Base-by-base conservation (phyloP, 176 grass and related monocot species). In the Zea luxurians region DNA sequence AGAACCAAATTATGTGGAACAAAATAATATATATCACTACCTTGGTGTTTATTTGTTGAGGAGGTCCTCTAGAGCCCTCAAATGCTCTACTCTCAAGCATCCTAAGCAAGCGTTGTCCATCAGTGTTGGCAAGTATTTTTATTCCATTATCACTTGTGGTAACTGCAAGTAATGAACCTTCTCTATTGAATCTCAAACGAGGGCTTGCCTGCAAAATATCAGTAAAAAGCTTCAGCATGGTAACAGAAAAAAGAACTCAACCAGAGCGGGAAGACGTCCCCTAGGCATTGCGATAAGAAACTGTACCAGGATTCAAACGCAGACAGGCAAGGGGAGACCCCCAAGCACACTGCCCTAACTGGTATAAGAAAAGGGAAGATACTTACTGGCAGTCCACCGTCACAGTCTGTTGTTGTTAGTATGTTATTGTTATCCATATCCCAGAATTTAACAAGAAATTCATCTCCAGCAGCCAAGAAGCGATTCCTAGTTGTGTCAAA, bases 381-480 rank as follows among this genome's bases (percentile, higher is more conserved):
- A 87, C 91, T 89, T 63, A 99, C 96, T 41, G 92, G 96, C 49
- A 99, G 81, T 85, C 92, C 96, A 82, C 96, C 86, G 13, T 96
- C 96, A 43, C 90, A 91, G 49, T 96, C 96, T 46, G 76, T 82
- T 68, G 90, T 99, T 18, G 82, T 96, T 58, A 99, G 81, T 85
- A 95, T 96, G 84, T 79, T 91, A 40, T 68, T 91, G 73, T 66
- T 93, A 85, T 99, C 96, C 90, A 99, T 96, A 93, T 99, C 96
- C 96, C 96, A 99, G 64, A 96, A 99, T 87, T 99, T 99, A 81
- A 99, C 81, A 73, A 93, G 77, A 63, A 89, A 96, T 79, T 99
- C 96, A 85, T 99, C 96, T 78, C 96, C 96, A 80, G 96, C 96
- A 69, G 96, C 96, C 61, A 99, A 86, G 74, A 99, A 99, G 36